Evolutionary conservation across 768 basidiomycete genomes (phyloP).

Genomic region (Peribolospora baueri): DNA sequence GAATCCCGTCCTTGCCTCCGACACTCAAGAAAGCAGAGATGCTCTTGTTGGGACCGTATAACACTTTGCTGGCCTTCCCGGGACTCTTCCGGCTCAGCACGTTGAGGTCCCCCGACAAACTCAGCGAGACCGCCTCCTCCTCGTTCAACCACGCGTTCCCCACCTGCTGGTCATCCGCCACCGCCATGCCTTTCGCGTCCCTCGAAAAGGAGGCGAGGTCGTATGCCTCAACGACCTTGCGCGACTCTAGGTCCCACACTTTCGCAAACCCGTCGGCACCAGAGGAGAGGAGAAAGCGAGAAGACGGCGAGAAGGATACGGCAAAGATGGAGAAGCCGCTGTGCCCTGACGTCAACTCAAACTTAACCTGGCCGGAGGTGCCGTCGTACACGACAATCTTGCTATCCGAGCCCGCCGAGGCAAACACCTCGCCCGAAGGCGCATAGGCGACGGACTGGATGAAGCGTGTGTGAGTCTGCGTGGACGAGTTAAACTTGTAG

Average conservation of each 20-base stretch:
- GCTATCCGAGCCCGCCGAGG: slow-evolving; percentile 66
- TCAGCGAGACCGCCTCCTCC: slow-evolving; percentile 52
- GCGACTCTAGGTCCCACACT: slow-evolving; percentile 45
- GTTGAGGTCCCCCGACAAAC: slow-evolving; percentile 55
- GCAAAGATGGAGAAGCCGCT: slow-evolving; percentile 6
- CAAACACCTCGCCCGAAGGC: slow-evolving; percentile 56
- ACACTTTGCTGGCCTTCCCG: slow-evolving; percentile 34
- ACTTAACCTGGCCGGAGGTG: slow-evolving; percentile 52
- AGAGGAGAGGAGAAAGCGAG: not conserved
- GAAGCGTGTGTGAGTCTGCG: slow-evolving; percentile 72
- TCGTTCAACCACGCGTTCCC: slow-evolving; percentile 60
- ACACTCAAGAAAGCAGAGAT: slow-evolving; percentile 7
- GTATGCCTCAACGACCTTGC: slow-evolving; percentile 44
- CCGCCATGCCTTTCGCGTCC: not conserved
- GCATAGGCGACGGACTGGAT: slow-evolving; percentile 74
- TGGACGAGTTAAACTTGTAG: slow-evolving; percentile 72
- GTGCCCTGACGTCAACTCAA: slow-evolving; percentile 26
- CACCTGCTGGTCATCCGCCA: slow-evolving; percentile 39
- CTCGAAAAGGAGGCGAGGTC: slow-evolving; percentile 20
- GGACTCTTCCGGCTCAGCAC: slow-evolving; percentile 51
- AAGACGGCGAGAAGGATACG: not conserved
- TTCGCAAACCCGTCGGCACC: slow-evolving; percentile 5
- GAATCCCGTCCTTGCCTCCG: slow-evolving; percentile 6
- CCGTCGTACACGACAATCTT: slow-evolving; percentile 74
- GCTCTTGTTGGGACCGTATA: slow-evolving; percentile 23